Evolutionary conservation across 352 stramenopile species (phyloP), one percentile per base, ranked within the genome.

Genomic region (Aphanomyces stellatus): DNA sequence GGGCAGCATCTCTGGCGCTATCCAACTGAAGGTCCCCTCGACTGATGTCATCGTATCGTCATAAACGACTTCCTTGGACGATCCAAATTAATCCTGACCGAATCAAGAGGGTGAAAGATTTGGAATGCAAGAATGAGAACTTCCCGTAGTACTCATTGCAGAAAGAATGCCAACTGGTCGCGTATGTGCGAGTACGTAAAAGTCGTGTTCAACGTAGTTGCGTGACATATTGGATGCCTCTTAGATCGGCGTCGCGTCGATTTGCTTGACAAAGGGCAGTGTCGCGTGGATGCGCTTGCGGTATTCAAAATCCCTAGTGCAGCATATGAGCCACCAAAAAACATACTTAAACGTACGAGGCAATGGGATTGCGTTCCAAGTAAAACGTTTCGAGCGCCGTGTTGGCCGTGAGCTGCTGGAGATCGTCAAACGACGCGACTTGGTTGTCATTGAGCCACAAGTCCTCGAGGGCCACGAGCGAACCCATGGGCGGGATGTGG

Each of bases 341-440:
- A 11, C 10, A 28, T 7, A 66, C 7, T 43, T 15, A 11, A 34
- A 67, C 53, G 35, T 92, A 85, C 68, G 74, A 75, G 33, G 91
- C 87, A 8, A 98, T 71, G 33, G 94, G 93, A 65, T 99, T 99
- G 70, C 96, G 95, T 71, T 99, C 96, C 48, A 99, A 73, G 69
- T 99, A 99, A 17, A 99, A 76, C 31, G 87, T 97, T 24, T 93
- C 81, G 65, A 99, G 77, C 28, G 65, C 78, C 2, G 78, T 79
- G 42, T 74, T 76, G 13, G 88, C 72, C 1, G 78, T 66, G 33
- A 98, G 83, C 2, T 79, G 74, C 34, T 93, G 74, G 0, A 88
- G 69, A 41, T 92, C 82, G 3, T 74, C 62, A 63, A 92, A 92
- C 17, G 77, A 62, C 4, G 78, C 63, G 24, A 95, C 71, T 31